These are phyloP conservation scores for Tillandsia leiboldiana DNA, from an alignment of 176 grass and related monocot genomes.

Conservation along the genomic window DNA sequence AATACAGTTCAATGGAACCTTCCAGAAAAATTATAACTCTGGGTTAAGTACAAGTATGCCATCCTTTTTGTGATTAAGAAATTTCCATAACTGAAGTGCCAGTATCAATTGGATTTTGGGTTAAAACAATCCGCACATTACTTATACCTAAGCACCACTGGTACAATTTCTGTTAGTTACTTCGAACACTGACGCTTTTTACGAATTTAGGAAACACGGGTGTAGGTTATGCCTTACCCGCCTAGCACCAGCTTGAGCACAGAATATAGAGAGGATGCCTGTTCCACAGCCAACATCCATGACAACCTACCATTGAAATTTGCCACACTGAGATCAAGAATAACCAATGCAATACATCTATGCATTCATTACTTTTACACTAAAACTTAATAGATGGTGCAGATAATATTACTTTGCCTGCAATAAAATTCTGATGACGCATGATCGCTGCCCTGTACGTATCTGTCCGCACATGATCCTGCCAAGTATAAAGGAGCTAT, in stretches of 20 bases:
- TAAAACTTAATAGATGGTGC: neutral
- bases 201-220: too few species aligned
- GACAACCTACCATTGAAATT: slow-evolving; percentile 45
- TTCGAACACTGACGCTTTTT: too few species aligned
- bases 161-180: too few species aligned
- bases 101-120: too few species aligned
- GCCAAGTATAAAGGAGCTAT: slow-evolving; percentile 11
- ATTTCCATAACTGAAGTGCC: neutral
- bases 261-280: slow-evolving; percentile 85
- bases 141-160: too few species aligned
- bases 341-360: neutral
- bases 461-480: slow-evolving; percentile 81
- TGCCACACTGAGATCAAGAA: neutral
- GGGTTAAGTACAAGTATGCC: too few species aligned
- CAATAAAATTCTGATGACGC: slow-evolving; percentile 72
- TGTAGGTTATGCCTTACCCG: slow-evolving; percentile 30
- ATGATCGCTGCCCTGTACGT: slow-evolving; percentile 58
- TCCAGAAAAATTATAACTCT: too few species aligned
- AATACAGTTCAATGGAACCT: too few species aligned
- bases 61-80: too few species aligned
- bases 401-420: slow-evolving; percentile 59
- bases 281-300: slow-evolving; percentile 95
- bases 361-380: neutral
- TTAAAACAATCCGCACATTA: too few species aligned
- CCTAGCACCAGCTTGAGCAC: slow-evolving; percentile 79